Evolutionary conservation across 2,329 filamentous ascomycete genomes (phyloP).

Genomic region (Penicillium verrucosum): DNA sequence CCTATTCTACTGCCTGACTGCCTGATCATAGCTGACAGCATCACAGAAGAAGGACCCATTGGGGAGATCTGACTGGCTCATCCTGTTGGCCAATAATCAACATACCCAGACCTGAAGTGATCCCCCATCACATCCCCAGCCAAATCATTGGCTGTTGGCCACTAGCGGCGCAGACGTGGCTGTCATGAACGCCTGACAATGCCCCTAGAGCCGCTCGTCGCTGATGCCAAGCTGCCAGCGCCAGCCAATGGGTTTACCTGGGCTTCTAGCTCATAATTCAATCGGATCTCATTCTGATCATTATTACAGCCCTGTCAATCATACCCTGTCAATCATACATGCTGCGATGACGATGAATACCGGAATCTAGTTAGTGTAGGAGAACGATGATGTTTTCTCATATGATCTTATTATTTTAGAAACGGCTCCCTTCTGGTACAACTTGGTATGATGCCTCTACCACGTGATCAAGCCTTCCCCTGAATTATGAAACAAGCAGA

Average conservation of each 20-base stretch:
- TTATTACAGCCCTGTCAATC: not conserved
- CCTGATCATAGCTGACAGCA: not conserved
- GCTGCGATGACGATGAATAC: not conserved
- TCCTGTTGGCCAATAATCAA: conserved; percentile 14
- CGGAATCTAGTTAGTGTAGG: not conserved
- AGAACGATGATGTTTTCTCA: not conserved
- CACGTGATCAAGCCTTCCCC: not conserved
- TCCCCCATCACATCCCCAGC: conserved; percentile 20
- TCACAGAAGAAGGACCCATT: not conserved
- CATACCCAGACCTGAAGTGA: conserved; percentile 3
- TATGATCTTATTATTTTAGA: not conserved
- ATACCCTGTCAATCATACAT: not conserved
- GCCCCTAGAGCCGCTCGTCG: conserved; percentile 22
- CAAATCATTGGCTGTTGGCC: conserved; percentile 17
- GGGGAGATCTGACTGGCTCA: conserved; percentile 2
- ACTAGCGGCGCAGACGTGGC: conserved; percentile 14
- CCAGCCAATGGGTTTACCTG: conserved; percentile 13
- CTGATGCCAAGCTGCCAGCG: conserved; percentile 15
- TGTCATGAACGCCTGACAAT: conserved; percentile 18
- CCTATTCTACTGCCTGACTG: not conserved
- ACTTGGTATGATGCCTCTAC: too few species aligned
- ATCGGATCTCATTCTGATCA: not conserved
- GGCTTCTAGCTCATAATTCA: not conserved
- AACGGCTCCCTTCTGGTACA: not conserved
- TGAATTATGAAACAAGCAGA: not conserved